Base-by-base conservation (phyloP, 2,329 filamentous ascomycete species). In the Nothophaeocryptopus gaeumannii region DNA sequence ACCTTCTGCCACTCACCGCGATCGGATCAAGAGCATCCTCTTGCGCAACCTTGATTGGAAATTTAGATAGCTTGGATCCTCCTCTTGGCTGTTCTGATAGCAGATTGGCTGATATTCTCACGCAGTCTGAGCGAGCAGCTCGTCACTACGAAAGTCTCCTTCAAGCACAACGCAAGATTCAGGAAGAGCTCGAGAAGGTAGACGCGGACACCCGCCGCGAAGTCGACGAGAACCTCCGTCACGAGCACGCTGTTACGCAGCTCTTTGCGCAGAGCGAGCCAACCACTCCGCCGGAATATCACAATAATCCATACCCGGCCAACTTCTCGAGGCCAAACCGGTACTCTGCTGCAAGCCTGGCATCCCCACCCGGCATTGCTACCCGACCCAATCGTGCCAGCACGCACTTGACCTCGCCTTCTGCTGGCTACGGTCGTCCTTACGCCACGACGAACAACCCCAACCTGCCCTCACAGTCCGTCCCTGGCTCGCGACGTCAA, bases 201-300 rank as follows among this genome's bases (percentile, higher is more conserved):
- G 90, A 96, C 63, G 80, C 91, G 61, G 86, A 93, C 68, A 88
- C 92, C 69, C 84, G 86, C 55, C 83, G 81, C 55, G 88, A 93
- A 66, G 89, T 91, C 67, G 81, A 86, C 61, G 90, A 96, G 66
- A 84, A 95, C 63, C 83, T 86, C 50, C 84, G 88, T 68, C 87
- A 97, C 74, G 86, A 90, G 63, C 85, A 89, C 61, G 88, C 93
- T 60, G 78, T 95, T 50, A 62, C 74, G 72, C 64, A 72, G 74
- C 75, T 78, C 62, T 72, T 78, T 54, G 77, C 83, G 53, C 88
- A 95, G 67, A 96, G 89, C 61, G 92, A 97, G 72, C 93, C 93
- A 12, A 96, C 93, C 2, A 99, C 93, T 15, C 93, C 93, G 15
- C 93, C 93, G 30, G 93, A 97, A 70, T 92, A 93, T 69, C 85